A percentile compares a stretch with the other conserved stretches of the same genome.
Evolutionary conservation across 192 early-diverging fungal species (phyloP).

Genomic region (Chytriomyces sp.): DNA sequence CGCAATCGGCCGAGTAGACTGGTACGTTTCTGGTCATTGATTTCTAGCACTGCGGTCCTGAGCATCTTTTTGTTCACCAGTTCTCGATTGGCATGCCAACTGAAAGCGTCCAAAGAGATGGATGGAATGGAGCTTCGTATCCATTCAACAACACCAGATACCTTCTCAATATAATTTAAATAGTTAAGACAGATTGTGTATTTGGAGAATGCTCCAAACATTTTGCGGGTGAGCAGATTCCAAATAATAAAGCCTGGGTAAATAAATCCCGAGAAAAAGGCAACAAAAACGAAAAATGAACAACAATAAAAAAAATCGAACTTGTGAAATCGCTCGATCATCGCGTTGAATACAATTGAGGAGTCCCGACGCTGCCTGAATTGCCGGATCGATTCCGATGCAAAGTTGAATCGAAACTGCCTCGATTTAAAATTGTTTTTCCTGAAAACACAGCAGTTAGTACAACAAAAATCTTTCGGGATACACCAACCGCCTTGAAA

Average conservation of each 20-base stretch:
- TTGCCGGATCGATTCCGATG: background rate
- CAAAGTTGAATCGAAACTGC: background rate
- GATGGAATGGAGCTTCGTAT: slow-evolving; percentile 23
- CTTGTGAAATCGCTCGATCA: background rate
- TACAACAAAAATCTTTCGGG: background rate
- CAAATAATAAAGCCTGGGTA: background rate
- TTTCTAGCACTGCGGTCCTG: background rate
- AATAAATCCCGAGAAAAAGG: background rate
- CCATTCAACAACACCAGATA: background rate
- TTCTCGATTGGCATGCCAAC: slow-evolving; percentile 34
- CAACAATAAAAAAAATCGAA: background rate
- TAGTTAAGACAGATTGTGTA: background rate
- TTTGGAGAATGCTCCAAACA: background rate
- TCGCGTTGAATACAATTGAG: background rate
- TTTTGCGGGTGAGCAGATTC: background rate
- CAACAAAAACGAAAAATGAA: background rate
- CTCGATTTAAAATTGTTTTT: slow-evolving; percentile 10
- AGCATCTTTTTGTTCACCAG: slow-evolving; percentile 1
- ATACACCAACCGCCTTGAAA: background rate
- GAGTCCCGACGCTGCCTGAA: background rate
- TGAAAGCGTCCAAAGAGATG: slow-evolving; percentile 28
- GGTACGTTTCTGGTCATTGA: background rate
- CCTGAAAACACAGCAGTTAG: background rate
- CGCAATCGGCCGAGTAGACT: slow-evolving; percentile 44
- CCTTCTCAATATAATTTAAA: background rate